Conservation (phyloP, 164 flowering plant genomes). For the Umbilicus rupestris region DNA sequence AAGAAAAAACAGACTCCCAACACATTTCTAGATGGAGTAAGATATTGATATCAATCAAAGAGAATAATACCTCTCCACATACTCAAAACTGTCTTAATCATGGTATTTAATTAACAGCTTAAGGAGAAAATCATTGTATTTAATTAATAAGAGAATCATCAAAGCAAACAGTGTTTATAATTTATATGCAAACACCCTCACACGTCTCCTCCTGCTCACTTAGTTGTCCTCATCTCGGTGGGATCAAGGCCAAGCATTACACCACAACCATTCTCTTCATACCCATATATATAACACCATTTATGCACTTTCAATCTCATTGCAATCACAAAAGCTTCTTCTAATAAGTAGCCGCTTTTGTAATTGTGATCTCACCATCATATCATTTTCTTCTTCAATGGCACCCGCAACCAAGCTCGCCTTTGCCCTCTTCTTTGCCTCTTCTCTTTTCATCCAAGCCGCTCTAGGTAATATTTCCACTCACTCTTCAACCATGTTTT, state of each 20-base stretch:
- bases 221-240: background rate
- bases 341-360: conserved; percentile 1
- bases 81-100: no score
- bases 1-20: no score
- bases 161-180: background rate
- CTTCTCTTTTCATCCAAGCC: background rate
- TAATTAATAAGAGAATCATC: background rate
- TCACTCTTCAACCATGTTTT: no score
- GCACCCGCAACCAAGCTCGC: conserved; percentile 2
- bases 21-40: no score
- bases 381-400: background rate
- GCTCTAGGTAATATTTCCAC: background rate
- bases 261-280: background rate
- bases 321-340: background rate
- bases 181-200: background rate
- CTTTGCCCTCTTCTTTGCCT: conserved; percentile 4
- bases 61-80: no score
- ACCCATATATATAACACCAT: background rate
- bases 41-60: no score
- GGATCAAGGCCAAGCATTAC: background rate
- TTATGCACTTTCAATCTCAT: background rate
- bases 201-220: background rate
- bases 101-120: no score
- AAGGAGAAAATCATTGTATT: background rate
- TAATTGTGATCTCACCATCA: background rate